Percentiles rank a stretch among this genome's conserved stretches.
These are phyloP conservation scores for Boletus patriciae DNA, from an alignment of 768 basidiomycete genomes.

Conservation along the genomic window DNA sequence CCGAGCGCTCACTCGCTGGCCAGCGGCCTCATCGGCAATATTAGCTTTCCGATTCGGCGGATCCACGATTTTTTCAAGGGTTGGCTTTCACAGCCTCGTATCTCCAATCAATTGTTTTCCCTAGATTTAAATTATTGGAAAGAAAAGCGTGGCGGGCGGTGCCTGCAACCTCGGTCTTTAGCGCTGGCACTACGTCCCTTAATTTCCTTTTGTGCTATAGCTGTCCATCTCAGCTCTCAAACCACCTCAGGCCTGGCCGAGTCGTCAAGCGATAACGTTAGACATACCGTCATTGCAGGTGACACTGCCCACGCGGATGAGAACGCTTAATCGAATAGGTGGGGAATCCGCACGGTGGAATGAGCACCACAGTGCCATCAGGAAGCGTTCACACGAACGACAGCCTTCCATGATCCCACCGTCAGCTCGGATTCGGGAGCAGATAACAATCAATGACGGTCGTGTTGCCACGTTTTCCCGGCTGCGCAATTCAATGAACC, in stretches of 20 bases:
- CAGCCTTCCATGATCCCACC: slow-evolving; percentile 8
- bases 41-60: too few relatives aligned
- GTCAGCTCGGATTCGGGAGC: slow-evolving; percentile 5
- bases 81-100: too few relatives aligned
- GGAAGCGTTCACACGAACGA: slow-evolving; percentile 17
- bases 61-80: too few relatives aligned
- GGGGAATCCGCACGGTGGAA: too few relatives aligned
- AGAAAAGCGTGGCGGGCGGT: too few relatives aligned
- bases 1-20: too few relatives aligned
- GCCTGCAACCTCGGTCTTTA: not conserved
- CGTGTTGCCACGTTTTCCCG: slow-evolving; percentile 12
- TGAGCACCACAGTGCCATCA: not conserved
- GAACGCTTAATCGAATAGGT: slow-evolving; percentile 6
- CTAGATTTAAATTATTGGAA: too few relatives aligned
- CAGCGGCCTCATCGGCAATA: too few relatives aligned
- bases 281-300: not conserved
- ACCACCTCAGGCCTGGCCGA: too few relatives aligned
- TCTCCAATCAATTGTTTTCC: too few relatives aligned
- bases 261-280: slow-evolving; percentile 7
- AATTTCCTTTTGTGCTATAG: not conserved
- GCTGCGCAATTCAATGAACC: slow-evolving; percentile 10
- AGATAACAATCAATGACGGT: slow-evolving; percentile 7
- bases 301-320: not conserved
- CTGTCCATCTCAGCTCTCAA: not conserved
- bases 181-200: not conserved